These are phyloP conservation scores for Euphorbia lathyris DNA, from an alignment of 345 rosid genomes.

Conservation along the genomic window DNA sequence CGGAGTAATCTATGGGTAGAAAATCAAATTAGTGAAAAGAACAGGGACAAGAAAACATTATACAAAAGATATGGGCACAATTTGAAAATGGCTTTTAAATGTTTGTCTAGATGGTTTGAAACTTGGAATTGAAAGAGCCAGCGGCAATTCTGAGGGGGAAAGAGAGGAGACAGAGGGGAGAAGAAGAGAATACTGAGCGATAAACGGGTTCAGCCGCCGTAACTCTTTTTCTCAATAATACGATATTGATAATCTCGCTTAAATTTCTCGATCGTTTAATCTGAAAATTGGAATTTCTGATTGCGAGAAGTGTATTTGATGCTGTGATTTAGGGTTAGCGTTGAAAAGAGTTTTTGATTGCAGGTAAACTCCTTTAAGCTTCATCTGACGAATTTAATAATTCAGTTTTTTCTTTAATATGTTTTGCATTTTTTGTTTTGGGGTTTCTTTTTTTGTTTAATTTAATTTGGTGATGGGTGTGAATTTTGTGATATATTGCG, in stretches of 20 bases:
- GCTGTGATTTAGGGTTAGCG: conserved; percentile 13
- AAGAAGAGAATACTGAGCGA: not conserved
- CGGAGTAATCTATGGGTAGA: not conserved
- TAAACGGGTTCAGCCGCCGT: not conserved
- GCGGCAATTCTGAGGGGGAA: conserved; percentile 36
- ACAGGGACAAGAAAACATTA: not conserved
- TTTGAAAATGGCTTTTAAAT: not conserved
- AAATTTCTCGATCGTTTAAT: not conserved
- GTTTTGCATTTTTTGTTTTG: not conserved
- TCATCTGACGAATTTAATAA: conserved; percentile 1
- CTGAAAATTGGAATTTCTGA: conserved; percentile 3
- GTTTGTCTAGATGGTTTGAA: not conserved
- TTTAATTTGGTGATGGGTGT: not conserved
- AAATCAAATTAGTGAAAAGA: not conserved
- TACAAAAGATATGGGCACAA: not conserved
- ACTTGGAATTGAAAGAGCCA: conserved; percentile 12
- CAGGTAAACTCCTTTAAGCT: conserved; percentile 12
- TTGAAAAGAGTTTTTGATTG: conserved; percentile 11
- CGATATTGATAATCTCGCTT: not conserved
- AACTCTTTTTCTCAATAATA: not conserved
- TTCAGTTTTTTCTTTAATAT: conserved; percentile 5
- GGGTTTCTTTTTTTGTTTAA: not conserved
- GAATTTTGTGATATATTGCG: not conserved
- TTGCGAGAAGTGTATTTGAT: conserved; percentile 19
- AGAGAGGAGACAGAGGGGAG: not conserved